Evolutionary conservation across 306 rosid species (phyloP).

Genomic region (Cucurbita pepo): DNA sequence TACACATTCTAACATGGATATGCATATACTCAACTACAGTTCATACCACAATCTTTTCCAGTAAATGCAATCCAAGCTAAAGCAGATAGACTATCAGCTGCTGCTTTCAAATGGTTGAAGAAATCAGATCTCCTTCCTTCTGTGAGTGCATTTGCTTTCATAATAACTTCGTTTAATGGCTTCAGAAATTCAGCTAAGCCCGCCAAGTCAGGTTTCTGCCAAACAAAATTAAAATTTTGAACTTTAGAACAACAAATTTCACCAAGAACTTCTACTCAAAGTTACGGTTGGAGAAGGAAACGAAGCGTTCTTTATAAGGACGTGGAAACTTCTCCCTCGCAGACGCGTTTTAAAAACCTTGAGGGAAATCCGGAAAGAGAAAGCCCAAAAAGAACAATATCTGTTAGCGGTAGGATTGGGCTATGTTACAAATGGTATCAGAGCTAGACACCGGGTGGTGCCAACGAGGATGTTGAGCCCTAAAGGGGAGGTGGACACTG

Average conservation of each 20-base stretch:
- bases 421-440: too few species aligned
- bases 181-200: conserved; percentile 69
- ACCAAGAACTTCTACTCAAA: neutral
- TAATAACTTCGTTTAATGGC: conserved; percentile 63
- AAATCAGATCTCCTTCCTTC: conserved; percentile 81
- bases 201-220: conserved; percentile 75
- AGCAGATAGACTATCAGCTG: conserved; percentile 89
- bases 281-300: neutral
- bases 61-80: conserved; percentile 84
- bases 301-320: too few species aligned
- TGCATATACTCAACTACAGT: conserved; percentile 7
- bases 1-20: neutral
- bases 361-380: too few species aligned
- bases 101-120: conserved; percentile 81
- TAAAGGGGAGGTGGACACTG: too few species aligned
- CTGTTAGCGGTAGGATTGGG: too few species aligned
- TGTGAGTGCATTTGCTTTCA: conserved; percentile 42
- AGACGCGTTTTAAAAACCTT: too few species aligned
- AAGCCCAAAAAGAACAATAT: too few species aligned
- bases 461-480: too few species aligned
- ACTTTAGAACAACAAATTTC: neutral
- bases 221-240: conserved; percentile 1
- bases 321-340: too few species aligned
- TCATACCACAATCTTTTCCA: conserved; percentile 80
- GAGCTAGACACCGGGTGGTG: too few species aligned